Evolutionary conservation across 257 asterid genomes (phyloP), one percentile per base, ranked within the genome.

Genomic region (Plantago elongata): DNA sequence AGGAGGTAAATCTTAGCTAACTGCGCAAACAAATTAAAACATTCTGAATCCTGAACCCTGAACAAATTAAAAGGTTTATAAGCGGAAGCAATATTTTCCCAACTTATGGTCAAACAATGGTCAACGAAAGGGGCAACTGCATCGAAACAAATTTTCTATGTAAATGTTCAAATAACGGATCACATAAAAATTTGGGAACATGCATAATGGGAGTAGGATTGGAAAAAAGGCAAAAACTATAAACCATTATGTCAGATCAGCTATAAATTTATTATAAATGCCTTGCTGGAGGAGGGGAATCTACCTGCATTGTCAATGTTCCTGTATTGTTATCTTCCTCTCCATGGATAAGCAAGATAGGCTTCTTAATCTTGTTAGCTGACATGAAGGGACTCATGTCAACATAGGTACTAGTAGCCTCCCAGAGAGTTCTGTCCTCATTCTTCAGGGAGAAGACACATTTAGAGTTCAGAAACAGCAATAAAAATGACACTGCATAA

Each of bases 391-490:
- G 99, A 67, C 99, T 93, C 96, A 93, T 93, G 73, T 83, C 79
- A 45, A 87, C 86, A 44, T 93, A 93, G 34, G 89, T 89, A 62
- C 57, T 54, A 47, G 88, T 84, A 2, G 99, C 99, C 69, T 93
- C 95, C 99, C 99, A 93, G 47, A 93, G 96, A 38, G 99, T 93
- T 76, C 99, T 80, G 65, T 93, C 99, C 82, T 93, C 99, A 43
- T 78, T 93, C 97, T 93, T 77, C 57, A 57, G 50, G 54, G 44
- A 63, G 38, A 68, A 16, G 64, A 38, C 55, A 45, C 55, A 42
- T 58, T 44, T 47, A 27, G 18, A 70, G 47, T 27, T 62, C 64
- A 49, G 43, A 51, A 37, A 54, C 43, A 30, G 34, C 3, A 29
- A 63, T 8, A 34, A 30, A 60, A 34, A 9, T 15, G 22, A 63